These are phyloP conservation scores for Acanthamoeba triangularis DNA, from an alignment of 208 protist genomes.

Conservation along the genomic window DNA sequence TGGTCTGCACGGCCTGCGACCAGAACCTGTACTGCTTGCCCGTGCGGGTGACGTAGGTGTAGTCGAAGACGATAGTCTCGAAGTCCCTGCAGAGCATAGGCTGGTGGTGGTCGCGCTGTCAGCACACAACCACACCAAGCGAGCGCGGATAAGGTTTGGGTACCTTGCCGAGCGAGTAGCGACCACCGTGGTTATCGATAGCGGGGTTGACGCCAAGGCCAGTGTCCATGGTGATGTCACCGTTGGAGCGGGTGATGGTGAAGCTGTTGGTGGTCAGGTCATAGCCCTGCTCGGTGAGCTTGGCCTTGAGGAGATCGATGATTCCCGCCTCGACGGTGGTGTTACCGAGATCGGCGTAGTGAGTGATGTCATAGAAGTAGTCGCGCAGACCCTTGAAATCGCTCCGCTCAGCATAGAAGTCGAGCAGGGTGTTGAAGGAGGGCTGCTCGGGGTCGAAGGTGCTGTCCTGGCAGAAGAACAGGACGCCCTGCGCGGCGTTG, in stretches of 20 bases:
- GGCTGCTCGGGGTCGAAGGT: background rate
- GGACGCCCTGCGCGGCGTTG: background rate
- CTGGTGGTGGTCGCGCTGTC: too few relatives aligned
- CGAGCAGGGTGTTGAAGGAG: background rate
- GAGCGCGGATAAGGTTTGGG: too few relatives aligned
- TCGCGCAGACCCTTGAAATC: background rate
- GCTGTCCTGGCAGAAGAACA: constrained; percentile 36
- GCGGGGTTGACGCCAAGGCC: background rate
- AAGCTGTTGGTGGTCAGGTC: background rate
- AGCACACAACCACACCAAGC: too few relatives aligned
- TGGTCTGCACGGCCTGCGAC: background rate
- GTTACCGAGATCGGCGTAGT: background rate
- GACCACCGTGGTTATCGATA: constrained; percentile 23
- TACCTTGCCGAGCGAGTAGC: constrained; percentile 23
- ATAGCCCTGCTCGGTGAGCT: background rate
- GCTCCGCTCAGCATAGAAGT: background rate
- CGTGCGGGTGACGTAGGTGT: constrained; percentile 3
- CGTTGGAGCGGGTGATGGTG: constrained; percentile 34
- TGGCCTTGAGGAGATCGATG: background rate
- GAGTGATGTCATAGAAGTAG: background rate
- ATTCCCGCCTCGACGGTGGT: background rate
- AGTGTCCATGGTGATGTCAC: constrained; percentile 42
- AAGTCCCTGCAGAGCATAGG: constrained; percentile 32
- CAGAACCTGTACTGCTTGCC: background rate
- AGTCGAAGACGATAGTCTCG: constrained; percentile 1